Base-by-base conservation (phyloP, 495 filamentous ascomycete genomes). In the Elaphomyces granulatus region DNA sequence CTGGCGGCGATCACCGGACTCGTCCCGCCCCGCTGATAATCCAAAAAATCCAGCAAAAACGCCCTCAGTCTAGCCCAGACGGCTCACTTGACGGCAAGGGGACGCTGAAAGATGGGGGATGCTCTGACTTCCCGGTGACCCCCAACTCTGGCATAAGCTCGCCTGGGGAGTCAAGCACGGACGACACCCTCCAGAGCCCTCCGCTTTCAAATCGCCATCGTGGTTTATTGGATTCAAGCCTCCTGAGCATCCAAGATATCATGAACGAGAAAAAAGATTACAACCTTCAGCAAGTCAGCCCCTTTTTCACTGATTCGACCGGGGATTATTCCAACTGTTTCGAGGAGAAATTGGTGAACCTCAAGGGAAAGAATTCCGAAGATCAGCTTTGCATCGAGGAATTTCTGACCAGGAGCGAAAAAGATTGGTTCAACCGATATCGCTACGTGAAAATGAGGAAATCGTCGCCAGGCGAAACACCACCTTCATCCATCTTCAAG, bases 231-330 rank as follows among this genome's bases (percentile, higher is more conserved):
- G 32, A 31, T 15, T 16, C 44, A 35, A 42, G 43, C 36, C 34
- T 52, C 44, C 60, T 67, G 38, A 74, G 66, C 49, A 59, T 65
- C 26, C 61, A 63, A n/a, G 64, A 59, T 10, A 67, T 78, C 2
- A 55, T 71, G 3, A 61, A 66, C 19, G 69, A 69, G 34, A 58
- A 68, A 35, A 62, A 63, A 23, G 65, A 75, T 45, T 72, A 71
- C 47, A 61, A 68, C 48, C 64, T 80, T 17, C 76, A 80, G 44
- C 70, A 77, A 43, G 71, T 79, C 14, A 71, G 78, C 43, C 75
- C 75, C 18, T 75, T 71, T 59, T 81, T 81, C 58, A 78, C 70
- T n/a, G 77, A 81, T 50, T 63, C 68, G 3, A 70, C 63, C 17
- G 73, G 73, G 10, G 48, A 67, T 18, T 80, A 73, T 54, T 70